These are phyloP conservation scores for Alternaria hordeiaustralica DNA, from an alignment of 2,329 filamentous ascomycete genomes.

Conservation along the genomic window DNA sequence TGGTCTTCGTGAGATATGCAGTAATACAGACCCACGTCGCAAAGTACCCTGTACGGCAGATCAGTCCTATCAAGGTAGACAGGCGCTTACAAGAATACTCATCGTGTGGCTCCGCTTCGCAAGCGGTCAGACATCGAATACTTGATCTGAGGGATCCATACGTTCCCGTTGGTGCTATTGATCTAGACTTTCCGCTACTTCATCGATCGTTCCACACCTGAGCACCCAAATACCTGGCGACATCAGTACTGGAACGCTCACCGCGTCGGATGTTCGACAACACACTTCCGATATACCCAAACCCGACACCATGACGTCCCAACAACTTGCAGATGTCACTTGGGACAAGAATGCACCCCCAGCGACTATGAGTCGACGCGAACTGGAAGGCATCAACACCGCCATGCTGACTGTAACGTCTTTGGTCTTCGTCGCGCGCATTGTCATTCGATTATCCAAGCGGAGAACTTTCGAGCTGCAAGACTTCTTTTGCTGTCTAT, in stretches of 20 bases:
- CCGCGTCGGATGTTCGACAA: neutral
- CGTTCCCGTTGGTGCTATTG: neutral
- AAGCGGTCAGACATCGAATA: neutral
- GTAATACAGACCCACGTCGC: neutral
- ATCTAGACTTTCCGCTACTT: neutral
- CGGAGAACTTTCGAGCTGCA: constrained; percentile 18
- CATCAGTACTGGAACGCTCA: neutral
- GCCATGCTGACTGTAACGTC: constrained; percentile 23
- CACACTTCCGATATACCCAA: neutral
- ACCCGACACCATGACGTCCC: neutral
- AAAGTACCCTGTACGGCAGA: neutral
- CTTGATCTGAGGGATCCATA: neutral
- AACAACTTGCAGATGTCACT: neutral
- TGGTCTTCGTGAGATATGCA: neutral
- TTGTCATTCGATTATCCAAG: constrained; percentile 12
- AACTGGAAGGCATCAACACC: constrained; percentile 15
- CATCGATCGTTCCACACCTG: neutral
- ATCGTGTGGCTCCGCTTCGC: neutral
- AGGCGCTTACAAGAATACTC: neutral
- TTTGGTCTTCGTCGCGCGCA: constrained; percentile 14
- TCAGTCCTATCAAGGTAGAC: neutral
- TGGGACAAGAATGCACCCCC: neutral
- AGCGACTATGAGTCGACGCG: neutral
- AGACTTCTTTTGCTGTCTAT: constrained; percentile 31
- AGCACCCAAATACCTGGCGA: neutral